Conservation (phyloP, 805 yeast species). For the Yarrowia hollandica region DNA sequence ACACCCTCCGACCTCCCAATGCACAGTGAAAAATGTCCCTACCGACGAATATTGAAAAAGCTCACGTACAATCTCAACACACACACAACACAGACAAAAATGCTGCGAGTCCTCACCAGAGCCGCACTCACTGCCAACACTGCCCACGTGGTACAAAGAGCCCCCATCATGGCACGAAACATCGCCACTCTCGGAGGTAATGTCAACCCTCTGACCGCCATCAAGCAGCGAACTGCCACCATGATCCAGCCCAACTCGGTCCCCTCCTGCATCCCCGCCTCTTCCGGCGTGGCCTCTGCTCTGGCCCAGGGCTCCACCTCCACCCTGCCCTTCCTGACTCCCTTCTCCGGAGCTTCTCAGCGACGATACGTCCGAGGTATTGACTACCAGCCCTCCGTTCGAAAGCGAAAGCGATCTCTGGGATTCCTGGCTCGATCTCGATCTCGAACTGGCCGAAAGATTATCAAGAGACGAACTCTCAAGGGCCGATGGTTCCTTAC, state of each 20-base stretch:
- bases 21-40: not conserved
- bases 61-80: no score
- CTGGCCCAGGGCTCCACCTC: slow-evolving; percentile 24
- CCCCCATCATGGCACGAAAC: slow-evolving; percentile 10
- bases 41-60: no score
- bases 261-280: slow-evolving; percentile 16
- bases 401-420: slow-evolving; percentile 82
- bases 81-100: not conserved
- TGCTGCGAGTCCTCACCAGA: slow-evolving; percentile 6
- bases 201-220: slow-evolving; percentile 26
- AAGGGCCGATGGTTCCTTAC: slow-evolving; percentile 94
- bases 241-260: slow-evolving; percentile 27
- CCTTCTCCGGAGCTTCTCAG: slow-evolving; percentile 40
- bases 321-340: slow-evolving; percentile 14
- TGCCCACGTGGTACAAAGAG: no score
- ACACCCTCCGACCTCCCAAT: no score
- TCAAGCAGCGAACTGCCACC: slow-evolving; percentile 21
- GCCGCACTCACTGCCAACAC: not conserved
- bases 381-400: slow-evolving; percentile 90
- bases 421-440: slow-evolving; percentile 88
- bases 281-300: slow-evolving; percentile 19
- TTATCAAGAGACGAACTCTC: slow-evolving; percentile 71
- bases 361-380: slow-evolving; percentile 87
- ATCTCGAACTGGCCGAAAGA: slow-evolving; percentile 71
- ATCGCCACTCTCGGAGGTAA: not conserved